Evolutionary conservation across 2,329 filamentous ascomycete species (phyloP).

Genomic region (Colletotrichum costaricense): DNA sequence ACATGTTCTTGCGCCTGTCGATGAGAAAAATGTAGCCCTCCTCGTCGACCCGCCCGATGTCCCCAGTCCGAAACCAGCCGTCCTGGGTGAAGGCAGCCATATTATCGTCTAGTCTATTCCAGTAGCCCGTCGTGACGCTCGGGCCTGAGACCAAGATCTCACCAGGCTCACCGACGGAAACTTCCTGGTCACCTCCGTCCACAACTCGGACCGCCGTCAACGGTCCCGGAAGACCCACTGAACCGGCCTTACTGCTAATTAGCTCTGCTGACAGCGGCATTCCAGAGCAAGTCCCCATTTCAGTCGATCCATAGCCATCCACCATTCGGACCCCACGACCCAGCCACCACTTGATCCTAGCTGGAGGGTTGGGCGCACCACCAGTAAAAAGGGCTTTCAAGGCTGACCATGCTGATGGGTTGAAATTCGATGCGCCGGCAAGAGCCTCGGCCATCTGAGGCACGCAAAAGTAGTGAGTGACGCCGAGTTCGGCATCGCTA

Average conservation of each 20-base stretch:
- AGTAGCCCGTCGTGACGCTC: conserved; percentile 24
- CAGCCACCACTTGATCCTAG: conserved; percentile 28
- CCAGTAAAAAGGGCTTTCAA: conserved; percentile 29
- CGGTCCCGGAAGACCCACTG: conserved; percentile 26
- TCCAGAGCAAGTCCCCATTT: conserved; percentile 19
- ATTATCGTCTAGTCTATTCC: conserved; percentile 24
- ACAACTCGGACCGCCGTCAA: conserved; percentile 26
- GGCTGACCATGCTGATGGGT: conserved; percentile 7
- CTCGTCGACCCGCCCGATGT: conserved; percentile 26
- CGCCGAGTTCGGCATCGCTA: not conserved
- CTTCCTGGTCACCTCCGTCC: conserved; percentile 9
- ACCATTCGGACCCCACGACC: conserved; percentile 21
- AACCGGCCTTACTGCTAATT: conserved; percentile 22
- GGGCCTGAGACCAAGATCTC: conserved; percentile 27
- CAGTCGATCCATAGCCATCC: conserved; percentile 30
- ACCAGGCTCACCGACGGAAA: conserved; percentile 8
- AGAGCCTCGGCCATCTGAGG: conserved; percentile 34
- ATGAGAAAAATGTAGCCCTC: conserved; percentile 24
- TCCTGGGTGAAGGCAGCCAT: conserved; percentile 19
- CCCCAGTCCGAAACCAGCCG: conserved; percentile 34
- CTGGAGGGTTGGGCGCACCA: conserved; percentile 28
- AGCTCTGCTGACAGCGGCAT: conserved; percentile 21
- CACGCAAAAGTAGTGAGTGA: conserved; percentile 33
- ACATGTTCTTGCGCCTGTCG: conserved; percentile 29
- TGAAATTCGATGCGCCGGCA: conserved; percentile 8